Conservation (phyloP, 345 rosid genomes). For the Orychophragmus violaceus region DNA sequence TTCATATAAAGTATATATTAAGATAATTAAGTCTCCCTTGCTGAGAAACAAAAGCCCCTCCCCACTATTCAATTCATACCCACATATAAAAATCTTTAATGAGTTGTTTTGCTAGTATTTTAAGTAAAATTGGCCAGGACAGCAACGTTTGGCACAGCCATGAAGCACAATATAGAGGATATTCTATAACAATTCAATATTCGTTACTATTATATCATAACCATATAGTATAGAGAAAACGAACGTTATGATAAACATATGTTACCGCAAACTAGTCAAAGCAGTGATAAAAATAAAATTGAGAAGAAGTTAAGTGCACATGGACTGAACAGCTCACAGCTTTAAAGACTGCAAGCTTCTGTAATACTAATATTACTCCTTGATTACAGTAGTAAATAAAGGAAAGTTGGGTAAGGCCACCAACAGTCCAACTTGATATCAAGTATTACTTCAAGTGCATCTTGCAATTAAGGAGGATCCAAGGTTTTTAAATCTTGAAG, state of each 20-base stretch:
- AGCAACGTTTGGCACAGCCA: background rate
- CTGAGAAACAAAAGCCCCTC: background rate
- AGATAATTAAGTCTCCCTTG: background rate
- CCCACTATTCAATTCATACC: background rate
- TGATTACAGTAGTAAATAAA: conserved; percentile 36
- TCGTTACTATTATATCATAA: background rate
- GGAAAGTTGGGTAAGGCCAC: conserved; percentile 39
- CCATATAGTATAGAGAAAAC: background rate
- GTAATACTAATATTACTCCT: conserved; percentile 50
- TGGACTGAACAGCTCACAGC: background rate
- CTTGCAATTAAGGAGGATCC: conserved; percentile 41
- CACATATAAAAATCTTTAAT: background rate
- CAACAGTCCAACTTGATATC: conserved; percentile 36
- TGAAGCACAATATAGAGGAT: background rate
- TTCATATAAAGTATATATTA: background rate
- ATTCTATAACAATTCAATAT: background rate
- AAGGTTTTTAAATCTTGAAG: too few relatives aligned
- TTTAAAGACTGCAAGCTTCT: conserved; percentile 29
- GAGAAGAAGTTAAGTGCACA: background rate
- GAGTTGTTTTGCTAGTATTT: background rate
- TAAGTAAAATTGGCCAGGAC: background rate
- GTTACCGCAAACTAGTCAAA: background rate
- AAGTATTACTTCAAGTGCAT: conserved; percentile 47
- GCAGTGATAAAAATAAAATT: background rate
- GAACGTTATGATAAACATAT: background rate